These are phyloP conservation scores for Jatropha multifida DNA, from an alignment of 441 rosid genomes.

Conservation along the genomic window DNA sequence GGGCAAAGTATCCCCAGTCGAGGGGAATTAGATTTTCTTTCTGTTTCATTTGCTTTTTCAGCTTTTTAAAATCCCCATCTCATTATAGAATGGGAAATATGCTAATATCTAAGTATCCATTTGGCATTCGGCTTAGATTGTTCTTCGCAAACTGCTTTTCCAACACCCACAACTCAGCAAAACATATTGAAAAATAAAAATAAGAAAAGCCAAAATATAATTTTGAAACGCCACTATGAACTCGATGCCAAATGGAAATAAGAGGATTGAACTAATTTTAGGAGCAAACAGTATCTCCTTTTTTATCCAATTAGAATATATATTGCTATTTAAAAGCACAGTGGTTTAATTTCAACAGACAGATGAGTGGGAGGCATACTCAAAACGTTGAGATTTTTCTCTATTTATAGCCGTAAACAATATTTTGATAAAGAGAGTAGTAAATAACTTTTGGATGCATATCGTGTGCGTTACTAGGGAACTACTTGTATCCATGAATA, in stretches of 20 bases:
- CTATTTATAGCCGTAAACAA: too few relatives aligned
- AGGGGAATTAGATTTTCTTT: constrained; percentile 24
- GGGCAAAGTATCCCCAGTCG: constrained; percentile 33
- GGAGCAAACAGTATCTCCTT: background rate
- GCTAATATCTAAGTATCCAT: too few relatives aligned
- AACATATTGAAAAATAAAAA: background rate
- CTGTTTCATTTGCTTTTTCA: constrained; percentile 36
- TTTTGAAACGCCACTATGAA: background rate
- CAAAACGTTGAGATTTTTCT: too few relatives aligned
- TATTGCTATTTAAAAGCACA: background rate
- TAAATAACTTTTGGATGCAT: background rate
- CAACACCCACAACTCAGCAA: too few relatives aligned
- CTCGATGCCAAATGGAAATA: background rate
- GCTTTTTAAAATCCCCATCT: constrained; percentile 24
- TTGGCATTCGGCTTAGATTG: background rate
- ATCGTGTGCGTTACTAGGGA: constrained; percentile 1
- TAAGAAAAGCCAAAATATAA: background rate
- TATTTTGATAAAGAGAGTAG: too few relatives aligned
- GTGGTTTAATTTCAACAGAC: background rate
- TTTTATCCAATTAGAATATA: background rate
- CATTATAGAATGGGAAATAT: background rate
- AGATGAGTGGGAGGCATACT: too few relatives aligned
- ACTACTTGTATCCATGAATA: background rate
- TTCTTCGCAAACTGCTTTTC: background rate
- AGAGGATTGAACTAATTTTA: too few relatives aligned